Evolutionary conservation across 192 early-diverging fungal genomes (phyloP).

Genomic region (Podila epigama): DNA sequence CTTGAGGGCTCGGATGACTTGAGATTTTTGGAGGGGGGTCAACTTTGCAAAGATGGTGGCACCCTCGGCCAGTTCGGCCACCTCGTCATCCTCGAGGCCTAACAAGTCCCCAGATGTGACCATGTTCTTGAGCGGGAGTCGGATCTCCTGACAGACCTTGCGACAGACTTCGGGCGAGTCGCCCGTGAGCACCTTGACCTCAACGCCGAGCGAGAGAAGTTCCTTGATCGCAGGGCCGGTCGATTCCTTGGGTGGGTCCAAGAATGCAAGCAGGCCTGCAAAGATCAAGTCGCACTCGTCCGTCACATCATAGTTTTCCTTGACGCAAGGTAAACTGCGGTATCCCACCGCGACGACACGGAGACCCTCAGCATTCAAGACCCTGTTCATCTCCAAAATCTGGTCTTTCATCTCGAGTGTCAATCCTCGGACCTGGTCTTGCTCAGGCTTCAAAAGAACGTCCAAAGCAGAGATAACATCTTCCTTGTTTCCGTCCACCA

Average conservation of each 20-base stretch:
- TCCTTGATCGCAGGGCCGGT: constrained; percentile 51
- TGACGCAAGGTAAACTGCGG: constrained; percentile 20
- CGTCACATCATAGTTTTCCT: constrained; percentile 9
- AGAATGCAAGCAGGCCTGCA: constrained; percentile 54
- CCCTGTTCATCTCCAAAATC: constrained; percentile 29
- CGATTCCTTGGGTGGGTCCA: constrained; percentile 59
- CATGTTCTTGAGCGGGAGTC: constrained; percentile 48
- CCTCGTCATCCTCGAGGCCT: constrained; percentile 36
- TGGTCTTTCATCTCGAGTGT: constrained; percentile 23
- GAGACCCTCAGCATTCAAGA: constrained; percentile 49
- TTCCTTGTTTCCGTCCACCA: constrained; percentile 3
- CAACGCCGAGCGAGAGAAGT: constrained; percentile 43
- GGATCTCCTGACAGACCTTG: constrained; percentile 57
- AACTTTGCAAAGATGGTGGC: constrained; percentile 64
- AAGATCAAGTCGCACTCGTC: constrained; percentile 56
- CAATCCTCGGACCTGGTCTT: constrained; percentile 7
- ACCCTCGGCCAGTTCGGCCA: constrained; percentile 30
- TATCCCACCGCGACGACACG: constrained; percentile 60
- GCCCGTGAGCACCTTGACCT: constrained; percentile 62
- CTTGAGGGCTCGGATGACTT: constrained; percentile 53
- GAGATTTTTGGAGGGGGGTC: constrained; percentile 55
- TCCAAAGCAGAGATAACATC: constrained; percentile 3
- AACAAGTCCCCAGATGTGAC: constrained; percentile 50
- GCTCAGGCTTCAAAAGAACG: not conserved
- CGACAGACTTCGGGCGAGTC: constrained; percentile 57